Percentiles rank a stretch among this genome's conserved stretches.
Evolutionary conservation across 306 rosid species (phyloP).

Genomic region (Abrus pulchellus): DNA sequence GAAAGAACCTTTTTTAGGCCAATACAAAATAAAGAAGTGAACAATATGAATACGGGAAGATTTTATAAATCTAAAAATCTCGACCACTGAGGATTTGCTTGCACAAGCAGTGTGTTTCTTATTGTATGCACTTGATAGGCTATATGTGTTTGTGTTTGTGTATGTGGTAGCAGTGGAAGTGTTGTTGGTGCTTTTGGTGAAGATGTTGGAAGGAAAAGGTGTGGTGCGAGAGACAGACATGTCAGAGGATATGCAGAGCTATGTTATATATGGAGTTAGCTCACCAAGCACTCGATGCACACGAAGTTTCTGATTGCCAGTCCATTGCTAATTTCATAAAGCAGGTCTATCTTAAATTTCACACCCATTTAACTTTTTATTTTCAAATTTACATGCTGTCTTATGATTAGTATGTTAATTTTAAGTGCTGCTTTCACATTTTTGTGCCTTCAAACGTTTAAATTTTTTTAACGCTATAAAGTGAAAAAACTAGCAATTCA

Average conservation of each 20-base stretch:
- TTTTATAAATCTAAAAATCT: constrained; percentile 47
- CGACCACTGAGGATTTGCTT: constrained; percentile 47
- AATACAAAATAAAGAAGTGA: constrained; percentile 27
- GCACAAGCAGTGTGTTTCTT: constrained; percentile 21
- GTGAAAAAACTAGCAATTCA: too few relatives aligned
- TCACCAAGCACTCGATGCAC: constrained; percentile 72
- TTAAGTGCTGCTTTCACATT: neutral
- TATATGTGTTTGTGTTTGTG: constrained; percentile 18
- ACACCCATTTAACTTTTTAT: neutral
- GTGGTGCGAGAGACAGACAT: constrained; percentile 74
- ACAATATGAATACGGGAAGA: constrained; percentile 26
- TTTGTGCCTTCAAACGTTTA: too few relatives aligned
- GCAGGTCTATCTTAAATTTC: constrained; percentile 55
- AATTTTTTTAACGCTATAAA: too few relatives aligned
- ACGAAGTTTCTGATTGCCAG: constrained; percentile 69
- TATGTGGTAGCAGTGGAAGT: neutral
- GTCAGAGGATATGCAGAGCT: constrained; percentile 62
- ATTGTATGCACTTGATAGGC: neutral
- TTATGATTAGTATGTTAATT: constrained; percentile 7
- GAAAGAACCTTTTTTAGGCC: constrained; percentile 24
- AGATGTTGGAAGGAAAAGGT: constrained; percentile 83
- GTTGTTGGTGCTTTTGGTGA: neutral
- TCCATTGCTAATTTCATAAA: constrained; percentile 72
- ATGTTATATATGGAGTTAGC: constrained; percentile 72
- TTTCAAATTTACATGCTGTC: neutral